Evolutionary conservation across 768 basidiomycete genomes (phyloP), one percentile per base, ranked within the genome.

Genomic region (Suillus tomentosus): DNA sequence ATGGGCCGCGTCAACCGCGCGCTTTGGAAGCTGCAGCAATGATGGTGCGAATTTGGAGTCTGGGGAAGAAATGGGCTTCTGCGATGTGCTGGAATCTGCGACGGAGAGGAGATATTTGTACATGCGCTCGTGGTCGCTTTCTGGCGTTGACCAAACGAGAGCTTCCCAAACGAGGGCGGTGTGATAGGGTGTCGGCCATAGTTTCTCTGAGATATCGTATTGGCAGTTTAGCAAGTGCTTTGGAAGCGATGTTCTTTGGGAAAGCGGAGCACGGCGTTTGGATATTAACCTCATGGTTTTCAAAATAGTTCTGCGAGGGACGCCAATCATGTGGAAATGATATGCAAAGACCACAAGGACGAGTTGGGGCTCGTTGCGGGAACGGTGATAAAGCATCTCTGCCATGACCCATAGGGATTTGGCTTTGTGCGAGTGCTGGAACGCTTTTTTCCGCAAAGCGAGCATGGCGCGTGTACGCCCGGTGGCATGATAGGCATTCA

Each of bases 281-380:
- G 60, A 54, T 19, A 58, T 36, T 15, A 58, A 36, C n/a, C 54
- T 61, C 48, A 73, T 54, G 22, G 67, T 34, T 8, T 63, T 66
- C 1, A 68, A 22, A 4, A 74, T 37, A 0, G 69, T 76, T 71
- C 42, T 76, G 61, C 37, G 65, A 0, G 89, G 87, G n/a, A 91
- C 76, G 15, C 85, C 87, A 43, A 79, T 73, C 8, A 79, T 65
- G 62, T 80, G 80, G 68, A 88, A 90, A 61, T 85, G 79, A 7
- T 81, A 77, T 14, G 74, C 72, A 69, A 85, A 91, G 0, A 81
- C 75, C 55, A 75, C 64, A 57, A 87, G 69, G 40, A 69, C 59
- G n/a, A 63, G 66, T 27, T 68, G 22, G 43, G 22, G 60, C 45
- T 71, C 66, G 13, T 39, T 66, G 15, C 67, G 67, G 3, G 66